Conservation (phyloP, 345 rosid species). For the Brassica napus region DNA sequence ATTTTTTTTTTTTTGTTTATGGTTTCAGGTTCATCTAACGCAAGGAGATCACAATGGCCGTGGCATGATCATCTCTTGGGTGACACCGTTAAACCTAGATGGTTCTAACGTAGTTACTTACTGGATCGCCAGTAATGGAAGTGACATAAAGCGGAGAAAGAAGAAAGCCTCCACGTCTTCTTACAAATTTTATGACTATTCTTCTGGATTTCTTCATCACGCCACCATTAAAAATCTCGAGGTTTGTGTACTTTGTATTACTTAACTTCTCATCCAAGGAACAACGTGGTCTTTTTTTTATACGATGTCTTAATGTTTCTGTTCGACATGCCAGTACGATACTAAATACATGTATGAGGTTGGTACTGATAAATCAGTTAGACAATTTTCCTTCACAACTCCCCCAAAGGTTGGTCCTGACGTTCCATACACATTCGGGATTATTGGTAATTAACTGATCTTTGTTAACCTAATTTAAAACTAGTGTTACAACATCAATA, state of each 20-base stretch:
- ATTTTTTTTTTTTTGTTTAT: too few relatives aligned
- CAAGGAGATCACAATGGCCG: conserved; percentile 54
- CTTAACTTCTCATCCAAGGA: conserved; percentile 4
- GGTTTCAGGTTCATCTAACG: conserved; percentile 48
- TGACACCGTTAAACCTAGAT: conserved; percentile 39
- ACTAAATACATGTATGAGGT: conserved; percentile 59
- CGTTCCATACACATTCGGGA: conserved; percentile 67
- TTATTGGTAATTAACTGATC: conserved; percentile 49
- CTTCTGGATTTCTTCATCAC: conserved; percentile 57
- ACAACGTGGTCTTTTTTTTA: background rate
- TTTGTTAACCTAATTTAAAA: background rate
- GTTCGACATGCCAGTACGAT: conserved; percentile 39
- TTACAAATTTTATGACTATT: conserved; percentile 47
- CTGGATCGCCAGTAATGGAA: conserved; percentile 34
- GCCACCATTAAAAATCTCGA: conserved; percentile 42
- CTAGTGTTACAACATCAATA: background rate
- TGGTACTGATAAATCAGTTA: conserved; percentile 42
- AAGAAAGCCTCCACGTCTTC: conserved; percentile 24
- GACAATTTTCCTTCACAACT: conserved; percentile 52
- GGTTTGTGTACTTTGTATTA: conserved; percentile 35
- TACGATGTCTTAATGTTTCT: background rate
- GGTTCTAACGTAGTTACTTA: conserved; percentile 42
- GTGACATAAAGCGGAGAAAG: background rate
- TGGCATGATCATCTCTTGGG: conserved; percentile 51
- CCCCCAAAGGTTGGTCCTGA: conserved; percentile 69